Conservation (phyloP, 2,329 filamentous ascomycete species). For the Ceratocystiopsis brevicomis region DNA sequence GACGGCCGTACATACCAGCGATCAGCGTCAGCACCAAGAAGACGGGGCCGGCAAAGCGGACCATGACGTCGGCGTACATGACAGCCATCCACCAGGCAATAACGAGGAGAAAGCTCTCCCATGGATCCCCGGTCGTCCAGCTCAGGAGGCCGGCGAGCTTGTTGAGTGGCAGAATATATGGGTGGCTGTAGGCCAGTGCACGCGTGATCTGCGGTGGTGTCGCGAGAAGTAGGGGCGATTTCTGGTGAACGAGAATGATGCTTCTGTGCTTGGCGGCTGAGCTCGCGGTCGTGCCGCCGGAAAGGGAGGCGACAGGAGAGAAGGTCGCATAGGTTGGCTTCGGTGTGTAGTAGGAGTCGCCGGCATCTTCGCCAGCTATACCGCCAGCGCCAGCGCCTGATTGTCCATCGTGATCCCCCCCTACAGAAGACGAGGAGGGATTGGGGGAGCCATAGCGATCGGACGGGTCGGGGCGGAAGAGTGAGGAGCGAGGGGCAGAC, state of each 20-base stretch:
- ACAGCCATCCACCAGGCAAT: conserved; percentile 70
- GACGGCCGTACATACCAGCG: conserved; percentile 75
- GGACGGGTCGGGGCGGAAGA: conserved; percentile 10
- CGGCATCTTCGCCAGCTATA: not conserved
- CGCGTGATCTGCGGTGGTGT: conserved; percentile 90
- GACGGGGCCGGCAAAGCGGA: conserved; percentile 67
- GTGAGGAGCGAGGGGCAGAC: conserved; percentile 24
- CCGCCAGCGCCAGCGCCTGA: conserved; percentile 11
- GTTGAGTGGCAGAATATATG: conserved; percentile 79
- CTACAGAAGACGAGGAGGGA: conserved; percentile 3
- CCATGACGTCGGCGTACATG: conserved; percentile 69
- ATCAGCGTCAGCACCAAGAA: conserved; percentile 65
- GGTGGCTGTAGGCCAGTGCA: conserved; percentile 86
- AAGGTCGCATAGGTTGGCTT: conserved; percentile 74
- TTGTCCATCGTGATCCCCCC: conserved; percentile 1
- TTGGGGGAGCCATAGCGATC: conserved; percentile 14
- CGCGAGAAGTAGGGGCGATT: conserved; percentile 78
- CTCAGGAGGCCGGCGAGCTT: conserved; percentile 68
- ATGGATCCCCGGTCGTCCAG: conserved; percentile 86
- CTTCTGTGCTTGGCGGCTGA: conserved; percentile 59
- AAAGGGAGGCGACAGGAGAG: conserved; percentile 61
- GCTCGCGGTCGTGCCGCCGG: conserved; percentile 31
- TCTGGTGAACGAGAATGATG: conserved; percentile 90
- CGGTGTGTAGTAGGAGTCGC: conserved; percentile 18
- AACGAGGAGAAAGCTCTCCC: conserved; percentile 89